Conservation (phyloP, 352 stramenopile genomes). For the Phytophthora sojae region DNA sequence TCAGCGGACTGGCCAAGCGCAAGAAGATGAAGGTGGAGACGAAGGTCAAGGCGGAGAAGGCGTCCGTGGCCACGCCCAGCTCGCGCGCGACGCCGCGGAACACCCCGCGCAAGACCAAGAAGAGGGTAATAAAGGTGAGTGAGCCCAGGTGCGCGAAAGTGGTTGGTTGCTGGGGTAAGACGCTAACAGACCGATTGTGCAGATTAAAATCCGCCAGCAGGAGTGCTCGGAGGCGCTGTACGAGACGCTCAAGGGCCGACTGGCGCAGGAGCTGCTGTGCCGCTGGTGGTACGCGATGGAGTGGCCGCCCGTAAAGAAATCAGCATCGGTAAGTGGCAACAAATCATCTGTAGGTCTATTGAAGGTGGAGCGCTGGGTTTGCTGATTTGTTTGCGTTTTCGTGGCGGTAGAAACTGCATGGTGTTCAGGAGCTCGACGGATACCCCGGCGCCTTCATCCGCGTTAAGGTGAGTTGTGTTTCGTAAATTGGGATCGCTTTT, state of each 20-base stretch:
- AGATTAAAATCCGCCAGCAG: conserved; percentile 89
- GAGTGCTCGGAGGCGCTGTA: conserved; percentile 88
- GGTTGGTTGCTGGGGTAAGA: no score
- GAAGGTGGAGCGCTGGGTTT: not conserved
- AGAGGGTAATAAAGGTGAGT: conserved; percentile 60
- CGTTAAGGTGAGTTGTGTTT: conserved; percentile 57
- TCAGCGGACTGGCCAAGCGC: conserved; percentile 63
- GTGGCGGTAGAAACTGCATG: conserved; percentile 60
- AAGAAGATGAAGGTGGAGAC: conserved; percentile 73
- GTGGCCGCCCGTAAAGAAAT: conserved; percentile 66
- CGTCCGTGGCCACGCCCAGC: conserved; percentile 10
- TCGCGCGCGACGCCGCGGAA: conserved; percentile 23
- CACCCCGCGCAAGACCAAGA: conserved; percentile 56
- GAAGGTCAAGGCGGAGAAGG: conserved; percentile 33
- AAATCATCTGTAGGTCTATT: not conserved
- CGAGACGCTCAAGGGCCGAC: conserved; percentile 73
- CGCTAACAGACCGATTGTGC: not conserved
- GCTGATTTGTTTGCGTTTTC: conserved; percentile 11
- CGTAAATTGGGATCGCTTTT: not conserved
- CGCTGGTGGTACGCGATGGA: conserved; percentile 89
- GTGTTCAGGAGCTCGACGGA: conserved; percentile 84
- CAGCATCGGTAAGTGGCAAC: conserved; percentile 27
- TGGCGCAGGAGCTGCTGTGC: conserved; percentile 84
- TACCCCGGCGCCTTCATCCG: conserved; percentile 83
- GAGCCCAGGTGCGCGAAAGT: not conserved